These are phyloP conservation scores for Jamesozyma hellenica DNA, from an alignment of 805 yeast species.

Conservation along the genomic window DNA sequence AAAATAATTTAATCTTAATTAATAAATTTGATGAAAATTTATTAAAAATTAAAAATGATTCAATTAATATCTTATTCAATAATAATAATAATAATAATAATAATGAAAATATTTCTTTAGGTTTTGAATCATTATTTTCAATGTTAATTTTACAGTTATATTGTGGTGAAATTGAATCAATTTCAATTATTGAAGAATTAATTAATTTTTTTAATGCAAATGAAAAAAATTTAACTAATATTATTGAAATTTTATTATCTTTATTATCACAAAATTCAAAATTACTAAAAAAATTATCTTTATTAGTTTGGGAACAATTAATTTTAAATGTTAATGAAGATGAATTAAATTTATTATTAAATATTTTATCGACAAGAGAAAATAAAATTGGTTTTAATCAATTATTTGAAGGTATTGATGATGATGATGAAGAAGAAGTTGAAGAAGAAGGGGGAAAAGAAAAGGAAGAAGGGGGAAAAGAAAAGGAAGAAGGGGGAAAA, in stretches of 20 bases:
- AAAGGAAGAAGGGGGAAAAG: conserved; percentile 30
- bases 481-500: conserved; percentile 22
- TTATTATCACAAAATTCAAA: conserved; percentile 48
- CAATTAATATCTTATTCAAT: conserved; percentile 39
- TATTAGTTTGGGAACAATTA: conserved; percentile 48
- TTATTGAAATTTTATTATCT: conserved; percentile 50
- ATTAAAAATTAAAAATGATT: conserved; percentile 36
- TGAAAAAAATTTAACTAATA: conserved; percentile 35
- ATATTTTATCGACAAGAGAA: conserved; percentile 56
- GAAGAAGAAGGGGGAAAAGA: too few species aligned
- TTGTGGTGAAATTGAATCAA: conserved; percentile 67
- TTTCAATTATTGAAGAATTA: conserved; percentile 63
- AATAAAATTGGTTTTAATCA: conserved; percentile 70
- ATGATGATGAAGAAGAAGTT: conserved; percentile 34
- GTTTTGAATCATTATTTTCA: conserved; percentile 70
- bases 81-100: conserved; percentile 35
- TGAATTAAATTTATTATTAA: conserved; percentile 42
- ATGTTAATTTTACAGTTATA: conserved; percentile 70
- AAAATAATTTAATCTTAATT: conserved; percentile 15
- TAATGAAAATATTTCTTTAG: conserved; percentile 14
- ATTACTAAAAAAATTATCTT: conserved; percentile 46
- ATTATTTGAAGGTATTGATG: conserved; percentile 58
- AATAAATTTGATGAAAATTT: conserved; percentile 52
- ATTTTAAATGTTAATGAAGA: conserved; percentile 35
- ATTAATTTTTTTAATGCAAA: conserved; percentile 29